phyloP scores from a whole-genome alignment of 2,329 filamentous ascomycete genomes.

The Diaporthe nobilis region DNA sequence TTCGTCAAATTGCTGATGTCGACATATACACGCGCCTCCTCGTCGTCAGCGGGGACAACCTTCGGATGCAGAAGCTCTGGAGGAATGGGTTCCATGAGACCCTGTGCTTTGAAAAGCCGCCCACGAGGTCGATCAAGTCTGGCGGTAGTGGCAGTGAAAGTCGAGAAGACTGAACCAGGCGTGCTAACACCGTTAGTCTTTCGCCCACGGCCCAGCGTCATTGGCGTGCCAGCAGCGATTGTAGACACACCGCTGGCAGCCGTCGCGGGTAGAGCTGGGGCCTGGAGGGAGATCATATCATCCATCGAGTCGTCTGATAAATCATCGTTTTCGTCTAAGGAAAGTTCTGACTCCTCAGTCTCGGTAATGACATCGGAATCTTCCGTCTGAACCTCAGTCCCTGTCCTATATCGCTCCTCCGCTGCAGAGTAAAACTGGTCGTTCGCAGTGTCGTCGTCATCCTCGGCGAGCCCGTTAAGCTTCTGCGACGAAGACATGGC shows the following conservation, averaged over 20 bases:
- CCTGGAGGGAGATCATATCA: constrained; percentile 91
- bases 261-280: constrained; percentile 83
- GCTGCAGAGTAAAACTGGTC: constrained; percentile 95
- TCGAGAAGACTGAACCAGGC: constrained; percentile 90
- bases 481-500: constrained; percentile 63
- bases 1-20: constrained; percentile 88
- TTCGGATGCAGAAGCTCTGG: constrained; percentile 88
- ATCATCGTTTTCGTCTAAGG: constrained; percentile 78
- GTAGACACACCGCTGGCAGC: constrained; percentile 85
- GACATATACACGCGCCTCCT: constrained; percentile 91
- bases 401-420: constrained; percentile 79
- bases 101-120: constrained; percentile 87
- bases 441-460: constrained; percentile 86
- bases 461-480: constrained; percentile 71
- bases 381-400: constrained; percentile 70
- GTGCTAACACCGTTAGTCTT: constrained; percentile 81
- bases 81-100: constrained; percentile 79
- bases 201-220: constrained; percentile 76
- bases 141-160: constrained; percentile 86
- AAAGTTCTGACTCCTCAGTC: constrained; percentile 72
- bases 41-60: constrained; percentile 82
- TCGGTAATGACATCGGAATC: constrained; percentile 73
- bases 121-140: constrained; percentile 80
- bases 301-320: constrained; percentile 93
- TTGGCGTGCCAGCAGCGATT: constrained; percentile 84